Conservation (phyloP, 805 yeast species). For the Hemisphaericaspora nanyangensis region DNA sequence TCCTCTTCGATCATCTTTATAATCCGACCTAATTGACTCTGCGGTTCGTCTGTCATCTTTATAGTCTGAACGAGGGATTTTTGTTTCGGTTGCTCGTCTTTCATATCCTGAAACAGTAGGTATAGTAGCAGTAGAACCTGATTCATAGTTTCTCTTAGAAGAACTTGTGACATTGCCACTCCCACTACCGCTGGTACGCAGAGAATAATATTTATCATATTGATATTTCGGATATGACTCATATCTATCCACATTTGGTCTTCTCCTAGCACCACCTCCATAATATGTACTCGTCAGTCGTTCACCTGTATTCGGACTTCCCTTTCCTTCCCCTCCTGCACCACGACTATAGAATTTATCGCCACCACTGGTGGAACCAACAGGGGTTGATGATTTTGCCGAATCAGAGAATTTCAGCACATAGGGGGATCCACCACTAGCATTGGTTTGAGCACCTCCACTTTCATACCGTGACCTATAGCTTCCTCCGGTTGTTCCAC, state of each 20-base stretch:
- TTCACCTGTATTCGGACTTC: background rate
- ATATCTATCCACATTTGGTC: conserved; percentile 15
- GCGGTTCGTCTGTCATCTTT: background rate
- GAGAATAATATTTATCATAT: background rate
- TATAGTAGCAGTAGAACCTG: conserved; percentile 1
- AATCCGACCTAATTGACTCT: background rate
- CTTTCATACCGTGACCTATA: conserved; percentile 8
- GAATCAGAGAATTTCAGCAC: conserved; percentile 1
- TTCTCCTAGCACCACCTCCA: conserved; percentile 9
- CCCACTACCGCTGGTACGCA: background rate
- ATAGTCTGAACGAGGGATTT: conserved; percentile 3
- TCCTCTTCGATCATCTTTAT: background rate
- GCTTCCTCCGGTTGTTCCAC: conserved; percentile 1
- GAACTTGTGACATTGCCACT: too few species aligned
- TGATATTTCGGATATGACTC: conserved; percentile 16
- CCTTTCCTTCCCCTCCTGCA: background rate
- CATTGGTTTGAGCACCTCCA: background rate
- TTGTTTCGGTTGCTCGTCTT: background rate
- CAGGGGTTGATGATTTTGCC: background rate
- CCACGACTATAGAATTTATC: background rate
- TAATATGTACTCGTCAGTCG: conserved; percentile 3
- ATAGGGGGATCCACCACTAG: conserved; percentile 1
- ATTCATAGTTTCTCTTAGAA: background rate
- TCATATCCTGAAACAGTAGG: background rate
- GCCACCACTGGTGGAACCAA: background rate